Base-by-base conservation (phyloP, 2,329 filamentous ascomycete genomes). In the Paecilomyces variotii region DNA sequence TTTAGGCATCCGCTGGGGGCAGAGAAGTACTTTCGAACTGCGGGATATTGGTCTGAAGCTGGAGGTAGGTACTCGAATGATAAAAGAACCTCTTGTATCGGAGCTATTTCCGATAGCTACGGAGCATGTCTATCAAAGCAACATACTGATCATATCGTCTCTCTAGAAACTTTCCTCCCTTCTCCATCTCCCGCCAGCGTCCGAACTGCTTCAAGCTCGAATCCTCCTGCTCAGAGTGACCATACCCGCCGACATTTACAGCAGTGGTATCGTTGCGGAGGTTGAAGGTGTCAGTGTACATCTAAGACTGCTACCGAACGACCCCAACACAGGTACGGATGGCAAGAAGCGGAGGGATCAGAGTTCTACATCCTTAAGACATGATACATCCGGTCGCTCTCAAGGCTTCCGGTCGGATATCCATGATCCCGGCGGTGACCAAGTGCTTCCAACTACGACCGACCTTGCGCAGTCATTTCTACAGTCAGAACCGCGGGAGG, bases 181-280 rank as follows among this genome's bases (percentile, higher is more conserved):
- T 24, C 79, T 96, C 3, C 84, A 87, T 65, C 84, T 97, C 2
- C 92, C 92, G 0, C 76, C 86, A 0, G 83, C 84, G 4, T 84
- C 94, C 68, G 81, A 84, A 61, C 79, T 97, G 11, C 82, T 84
- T 56, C 87, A 85, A 70, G 92, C 93, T 58, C 87, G 86, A 63
- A 85, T 96, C 56, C 78, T 88, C 2, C 80, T 88, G 5, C 83
- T 97, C 26, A 88, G 89, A 67, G 79, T 97, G 57, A 95, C 88
- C 6, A 82, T 97, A 55, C 91, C 93, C 11, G 87, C 94, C 70
- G 90, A 97, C 73, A 87, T 97, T 64, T 91, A 92, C 72, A 88
- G 86, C 56, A 92, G 88, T 65, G 87, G 90, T 28, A 95, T 97
- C 70, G 80, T 84, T 30, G 84, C 93, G 66, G 89, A 96, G 69